These are phyloP conservation scores for Amphicarpaea edgeworthii DNA, from an alignment of 306 rosid species.

Conservation along the genomic window DNA sequence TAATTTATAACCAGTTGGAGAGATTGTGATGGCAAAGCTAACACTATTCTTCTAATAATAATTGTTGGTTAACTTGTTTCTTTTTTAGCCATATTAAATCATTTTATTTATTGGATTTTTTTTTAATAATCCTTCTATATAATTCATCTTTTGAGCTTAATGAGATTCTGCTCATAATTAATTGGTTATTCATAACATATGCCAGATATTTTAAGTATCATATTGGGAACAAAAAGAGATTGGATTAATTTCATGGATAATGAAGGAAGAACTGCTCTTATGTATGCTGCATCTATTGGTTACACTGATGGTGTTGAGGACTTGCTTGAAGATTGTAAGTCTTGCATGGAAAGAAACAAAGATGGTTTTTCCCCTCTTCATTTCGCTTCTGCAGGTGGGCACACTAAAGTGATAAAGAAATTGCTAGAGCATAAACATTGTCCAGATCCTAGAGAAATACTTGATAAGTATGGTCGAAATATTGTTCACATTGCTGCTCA, in stretches of 20 bases:
- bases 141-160: too few species aligned
- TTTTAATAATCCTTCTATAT: too few species aligned
- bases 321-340: neutral
- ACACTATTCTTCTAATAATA: too few species aligned
- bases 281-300: slow-evolving; percentile 1
- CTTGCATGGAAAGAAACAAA: too few species aligned
- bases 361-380: too few species aligned
- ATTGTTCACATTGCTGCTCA: too few species aligned
- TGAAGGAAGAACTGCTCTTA: neutral
- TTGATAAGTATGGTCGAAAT: neutral
- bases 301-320: neutral
- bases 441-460: neutral
- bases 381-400: neutral
- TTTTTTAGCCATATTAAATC: too few species aligned
- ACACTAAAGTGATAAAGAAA: neutral
- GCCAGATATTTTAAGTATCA: neutral
- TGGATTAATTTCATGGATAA: neutral
- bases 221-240: neutral
- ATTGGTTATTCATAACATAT: neutral
- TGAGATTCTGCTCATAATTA: too few species aligned
- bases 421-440: neutral
- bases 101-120: too few species aligned
- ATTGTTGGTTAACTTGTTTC: too few species aligned
- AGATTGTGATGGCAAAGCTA: too few species aligned
- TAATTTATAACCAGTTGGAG: too few species aligned